These are phyloP conservation scores for Letharia lupina DNA, from an alignment of 495 filamentous ascomycete genomes.

Conservation along the genomic window DNA sequence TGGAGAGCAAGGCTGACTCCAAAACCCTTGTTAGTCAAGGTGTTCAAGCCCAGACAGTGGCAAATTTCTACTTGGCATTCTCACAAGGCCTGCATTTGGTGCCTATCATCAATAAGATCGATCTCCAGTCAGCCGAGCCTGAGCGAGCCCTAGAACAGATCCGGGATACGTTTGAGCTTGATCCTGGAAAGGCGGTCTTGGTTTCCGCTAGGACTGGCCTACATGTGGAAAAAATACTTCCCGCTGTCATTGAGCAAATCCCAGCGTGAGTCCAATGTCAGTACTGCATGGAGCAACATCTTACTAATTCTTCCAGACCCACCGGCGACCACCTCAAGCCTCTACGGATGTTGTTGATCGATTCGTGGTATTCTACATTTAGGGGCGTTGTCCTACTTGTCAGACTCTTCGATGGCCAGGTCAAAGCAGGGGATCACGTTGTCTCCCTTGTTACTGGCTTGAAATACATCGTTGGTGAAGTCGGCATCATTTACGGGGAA, in stretches of 20 bases:
- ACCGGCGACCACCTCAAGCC: conserved; percentile 61
- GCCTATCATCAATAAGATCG: conserved; percentile 93
- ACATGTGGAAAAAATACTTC: conserved; percentile 72
- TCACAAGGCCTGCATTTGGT: conserved; percentile 79
- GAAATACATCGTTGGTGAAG: conserved; percentile 88
- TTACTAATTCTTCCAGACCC: conserved; percentile 40
- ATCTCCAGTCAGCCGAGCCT: conserved; percentile 79
- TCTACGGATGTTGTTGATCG: conserved; percentile 78
- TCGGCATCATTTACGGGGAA: conserved; percentile 92
- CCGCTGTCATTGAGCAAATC: conserved; percentile 74
- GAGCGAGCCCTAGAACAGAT: conserved; percentile 80
- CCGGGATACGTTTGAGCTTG: conserved; percentile 74
- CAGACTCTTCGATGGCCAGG: conserved; percentile 79
- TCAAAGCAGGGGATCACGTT: conserved; percentile 74
- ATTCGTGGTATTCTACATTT: conserved; percentile 96
- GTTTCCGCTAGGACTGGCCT: conserved; percentile 92
- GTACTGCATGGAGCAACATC: not conserved
- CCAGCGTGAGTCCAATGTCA: conserved; percentile 48
- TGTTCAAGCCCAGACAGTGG: conserved; percentile 89
- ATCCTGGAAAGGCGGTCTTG: conserved; percentile 67
- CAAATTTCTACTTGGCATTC: conserved; percentile 97
- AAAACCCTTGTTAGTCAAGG: conserved; percentile 48
- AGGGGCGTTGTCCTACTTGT: conserved; percentile 89
- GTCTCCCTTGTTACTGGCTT: conserved; percentile 76
- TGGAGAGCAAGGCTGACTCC: not conserved